Evolutionary conservation across 768 basidiomycete genomes (phyloP).

Genomic region (Plicaturopsis crispa): DNA sequence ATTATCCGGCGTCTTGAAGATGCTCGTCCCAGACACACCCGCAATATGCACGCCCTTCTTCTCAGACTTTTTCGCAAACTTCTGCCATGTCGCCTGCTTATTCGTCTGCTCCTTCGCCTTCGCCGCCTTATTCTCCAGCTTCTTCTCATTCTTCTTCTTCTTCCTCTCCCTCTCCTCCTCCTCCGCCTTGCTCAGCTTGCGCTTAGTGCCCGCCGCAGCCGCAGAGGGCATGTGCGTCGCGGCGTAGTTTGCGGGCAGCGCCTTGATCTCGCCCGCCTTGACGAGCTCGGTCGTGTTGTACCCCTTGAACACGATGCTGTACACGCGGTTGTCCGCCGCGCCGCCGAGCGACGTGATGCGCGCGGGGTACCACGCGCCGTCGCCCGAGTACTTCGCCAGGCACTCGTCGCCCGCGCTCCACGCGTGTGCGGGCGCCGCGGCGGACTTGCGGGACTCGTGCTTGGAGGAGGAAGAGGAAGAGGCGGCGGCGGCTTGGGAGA

Average conservation of each 20-base stretch:
- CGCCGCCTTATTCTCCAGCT: conserved; percentile 70
- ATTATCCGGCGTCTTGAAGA: conserved; percentile 93
- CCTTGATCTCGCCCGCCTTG: conserved; percentile 62
- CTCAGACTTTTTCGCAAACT: conserved; percentile 91
- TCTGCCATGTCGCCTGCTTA: conserved; percentile 88
- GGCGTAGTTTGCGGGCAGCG: conserved; percentile 53
- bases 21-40: conserved; percentile 81
- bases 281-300: conserved; percentile 89
- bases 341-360: conserved; percentile 82
- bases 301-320: conserved; percentile 85
- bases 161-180: conserved; percentile 84
- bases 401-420: conserved; percentile 84
- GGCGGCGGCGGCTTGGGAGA: conserved; percentile 59
- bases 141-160: conserved; percentile 96
- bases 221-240: conserved; percentile 27
- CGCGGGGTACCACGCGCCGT: conserved; percentile 84
- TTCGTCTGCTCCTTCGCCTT: conserved; percentile 84
- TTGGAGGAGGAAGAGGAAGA: conserved; percentile 58
- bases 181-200: conserved; percentile 72
- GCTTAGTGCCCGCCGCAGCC: conserved; percentile 48
- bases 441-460: conserved; percentile 48
- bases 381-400: conserved; percentile 78
- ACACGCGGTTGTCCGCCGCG: conserved; percentile 73
- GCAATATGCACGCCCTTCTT: conserved; percentile 91
- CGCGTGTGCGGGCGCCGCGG: conserved; percentile 41